Evolutionary conservation across 257 asterid species (phyloP).

Genomic region (Fraxinus americana): DNA sequence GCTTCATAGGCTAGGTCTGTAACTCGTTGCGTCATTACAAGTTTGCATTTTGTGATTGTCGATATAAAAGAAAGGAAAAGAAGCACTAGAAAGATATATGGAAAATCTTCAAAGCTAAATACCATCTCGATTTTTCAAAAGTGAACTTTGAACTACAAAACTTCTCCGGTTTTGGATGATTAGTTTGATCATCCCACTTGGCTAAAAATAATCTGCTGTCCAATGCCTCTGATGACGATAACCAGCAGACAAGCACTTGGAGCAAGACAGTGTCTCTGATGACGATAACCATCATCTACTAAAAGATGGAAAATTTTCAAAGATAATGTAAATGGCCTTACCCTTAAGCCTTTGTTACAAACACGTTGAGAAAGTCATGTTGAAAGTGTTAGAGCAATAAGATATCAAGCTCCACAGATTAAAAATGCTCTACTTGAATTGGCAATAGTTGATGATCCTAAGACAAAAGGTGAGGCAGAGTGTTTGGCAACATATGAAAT

Average conservation of each 20-base stretch:
- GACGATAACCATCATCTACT: no score
- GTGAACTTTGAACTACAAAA: slow-evolving; percentile 8
- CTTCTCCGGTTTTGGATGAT: slow-evolving; percentile 3
- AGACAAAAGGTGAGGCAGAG: no score
- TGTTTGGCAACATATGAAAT: no score
- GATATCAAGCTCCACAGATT: no score
- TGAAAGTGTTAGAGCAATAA: no score
- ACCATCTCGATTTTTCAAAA: slow-evolving; percentile 1
- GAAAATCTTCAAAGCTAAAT: slow-evolving; percentile 5
- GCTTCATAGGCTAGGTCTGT: neutral
- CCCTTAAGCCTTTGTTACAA: no score
- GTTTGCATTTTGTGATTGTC: neutral
- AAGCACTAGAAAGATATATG: neutral
- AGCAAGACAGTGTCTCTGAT: no score
- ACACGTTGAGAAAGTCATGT: no score
- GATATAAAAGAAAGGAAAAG: neutral
- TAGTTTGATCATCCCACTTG: slow-evolving; percentile 24
- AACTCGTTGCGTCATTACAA: neutral
- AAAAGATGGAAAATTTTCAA: no score
- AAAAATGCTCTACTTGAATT: no score
- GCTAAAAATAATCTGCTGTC: neutral
- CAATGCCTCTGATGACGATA: neutral
- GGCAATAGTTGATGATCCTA: no score
- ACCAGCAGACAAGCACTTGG: neutral
- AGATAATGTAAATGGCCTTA: no score